Conservation (phyloP, 179 eudicot genomes). For the Beta corolliflora region DNA sequence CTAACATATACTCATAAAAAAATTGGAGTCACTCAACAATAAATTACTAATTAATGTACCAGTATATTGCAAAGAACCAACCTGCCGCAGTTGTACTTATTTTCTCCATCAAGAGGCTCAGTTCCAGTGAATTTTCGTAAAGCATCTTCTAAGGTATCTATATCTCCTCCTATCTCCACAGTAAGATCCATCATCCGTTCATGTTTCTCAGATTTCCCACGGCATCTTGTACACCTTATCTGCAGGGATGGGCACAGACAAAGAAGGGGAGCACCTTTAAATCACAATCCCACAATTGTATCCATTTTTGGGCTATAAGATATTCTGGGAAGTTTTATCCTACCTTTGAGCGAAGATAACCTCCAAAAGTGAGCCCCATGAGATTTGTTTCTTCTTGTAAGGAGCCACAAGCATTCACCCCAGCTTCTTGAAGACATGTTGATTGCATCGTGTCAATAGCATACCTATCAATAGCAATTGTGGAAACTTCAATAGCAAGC, state of each 20-base stretch:
- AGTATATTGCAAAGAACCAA: slow-evolving; percentile 29
- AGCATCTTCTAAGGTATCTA: slow-evolving; percentile 83
- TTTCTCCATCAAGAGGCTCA: slow-evolving; percentile 84
- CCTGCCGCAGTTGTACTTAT: slow-evolving; percentile 89
- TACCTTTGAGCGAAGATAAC: slow-evolving; percentile 92
- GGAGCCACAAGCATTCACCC: slow-evolving; percentile 45
- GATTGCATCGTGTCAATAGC: slow-evolving; percentile 84
- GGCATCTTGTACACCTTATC: slow-evolving; percentile 86
- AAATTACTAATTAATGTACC: slow-evolving; percentile 5
- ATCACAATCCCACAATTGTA: neutral
- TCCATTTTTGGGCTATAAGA: neutral
- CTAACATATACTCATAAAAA: neutral
- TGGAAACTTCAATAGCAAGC: neutral
- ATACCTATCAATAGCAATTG: slow-evolving; percentile 48
- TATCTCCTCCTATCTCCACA: slow-evolving; percentile 82
- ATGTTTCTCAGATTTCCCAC: slow-evolving; percentile 64
- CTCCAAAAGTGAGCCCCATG: slow-evolving; percentile 88
- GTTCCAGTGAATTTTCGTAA: slow-evolving; percentile 59
- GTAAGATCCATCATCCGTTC: slow-evolving; percentile 95
- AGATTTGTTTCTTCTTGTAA: slow-evolving; percentile 79
- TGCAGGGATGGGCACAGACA: slow-evolving; percentile 25
- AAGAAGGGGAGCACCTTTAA: neutral
- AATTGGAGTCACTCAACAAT: neutral
- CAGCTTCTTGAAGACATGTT: slow-evolving; percentile 69
- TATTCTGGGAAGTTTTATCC: neutral